Percentiles rank a stretch among this genome's conserved stretches.
These are phyloP conservation scores for Coemansia sp. DNA, from an alignment of 192 early-diverging fungal species.

Conservation along the genomic window DNA sequence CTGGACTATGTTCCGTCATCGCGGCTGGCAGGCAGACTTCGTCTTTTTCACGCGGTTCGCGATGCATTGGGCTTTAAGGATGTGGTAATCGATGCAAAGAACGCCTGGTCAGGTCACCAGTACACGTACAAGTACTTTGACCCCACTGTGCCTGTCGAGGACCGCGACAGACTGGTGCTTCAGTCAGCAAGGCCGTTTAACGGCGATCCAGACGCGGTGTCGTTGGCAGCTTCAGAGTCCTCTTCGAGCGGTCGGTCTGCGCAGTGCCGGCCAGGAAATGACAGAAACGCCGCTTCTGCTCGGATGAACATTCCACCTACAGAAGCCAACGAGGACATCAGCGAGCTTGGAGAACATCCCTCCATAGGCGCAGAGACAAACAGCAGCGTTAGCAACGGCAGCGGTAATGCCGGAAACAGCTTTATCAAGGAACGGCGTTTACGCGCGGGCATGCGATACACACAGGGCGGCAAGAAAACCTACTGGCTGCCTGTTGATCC, in stretches of 20 bases:
- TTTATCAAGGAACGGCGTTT: conserved; percentile 53
- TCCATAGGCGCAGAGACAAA: conserved; percentile 4
- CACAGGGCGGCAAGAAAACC: conserved; percentile 55
- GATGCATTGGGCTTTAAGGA: conserved; percentile 85
- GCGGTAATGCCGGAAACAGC: conserved; percentile 2
- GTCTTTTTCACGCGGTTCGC: conserved; percentile 71
- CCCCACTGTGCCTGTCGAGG: conserved; percentile 61
- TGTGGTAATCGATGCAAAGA: conserved; percentile 74
- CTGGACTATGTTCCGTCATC: conserved; percentile 71
- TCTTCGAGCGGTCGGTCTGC: conserved; percentile 3
- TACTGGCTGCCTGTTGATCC: conserved; percentile 58
- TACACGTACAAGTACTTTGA: conserved; percentile 83
- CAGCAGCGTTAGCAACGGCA: background rate
- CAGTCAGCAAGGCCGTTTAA: conserved; percentile 39
- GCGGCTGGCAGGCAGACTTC: conserved; percentile 71
- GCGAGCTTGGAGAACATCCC: conserved; percentile 38
- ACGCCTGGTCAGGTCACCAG: conserved; percentile 72
- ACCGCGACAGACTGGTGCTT: conserved; percentile 58
- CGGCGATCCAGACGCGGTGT: conserved; percentile 4
- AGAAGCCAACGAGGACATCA: background rate
- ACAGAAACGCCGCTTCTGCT: background rate
- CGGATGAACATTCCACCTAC: background rate
- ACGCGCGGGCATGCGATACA: conserved; percentile 58
- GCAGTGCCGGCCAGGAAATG: background rate
- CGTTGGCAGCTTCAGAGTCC: conserved; percentile 5